Evolutionary conservation across 75 land plant species (phyloP), one percentile per base, ranked within the genome.

Genomic region (Isoetes taiwanensis): DNA sequence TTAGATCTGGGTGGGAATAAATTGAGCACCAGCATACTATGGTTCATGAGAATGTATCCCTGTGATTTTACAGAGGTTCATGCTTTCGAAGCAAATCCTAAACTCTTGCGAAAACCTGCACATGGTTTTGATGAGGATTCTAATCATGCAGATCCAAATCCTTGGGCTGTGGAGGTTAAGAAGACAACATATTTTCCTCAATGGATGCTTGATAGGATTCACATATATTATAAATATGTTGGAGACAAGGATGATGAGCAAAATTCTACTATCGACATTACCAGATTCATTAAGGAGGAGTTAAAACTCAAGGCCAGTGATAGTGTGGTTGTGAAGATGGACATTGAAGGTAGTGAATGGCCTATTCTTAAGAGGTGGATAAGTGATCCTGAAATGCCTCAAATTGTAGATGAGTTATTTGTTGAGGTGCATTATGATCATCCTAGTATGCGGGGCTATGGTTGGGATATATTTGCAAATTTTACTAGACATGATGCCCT

Each of bases 311-410:
- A 17, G 31, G 25, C 41, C 0, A 12, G 12, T 1, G 74, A 72
- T 11, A 35, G 58, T 1, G 64, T 65, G 34, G 64, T 71, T 2
- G 70, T 71, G 20, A 71, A 71, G 64, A 71, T 71, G 70, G 74
- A 71, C 56, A 71, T 71, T 2, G 70, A 71, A 29, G 74, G 69
- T 0, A 28, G 48, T 0, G 74, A 71, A 14, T 65, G 74, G 74
- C 74, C 74, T 43, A 72, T 72, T 35, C 57, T 72, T 9, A 4
- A 34, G 32, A 0, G 64, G 3, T 72, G 74, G 74, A 23, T 66
- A 2, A 19, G 17, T 0, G 71, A 72, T 21, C 48, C 71, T 2
- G 63, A 30, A n/a, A 72, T 72, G 74, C 21, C 64, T 3, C 34
- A 30, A 1, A 67, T 72, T 32, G 39, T 72, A 1, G 74, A 72